Conservation (phyloP, 306 rosid genomes). For the Begonia peltatifolia region DNA sequence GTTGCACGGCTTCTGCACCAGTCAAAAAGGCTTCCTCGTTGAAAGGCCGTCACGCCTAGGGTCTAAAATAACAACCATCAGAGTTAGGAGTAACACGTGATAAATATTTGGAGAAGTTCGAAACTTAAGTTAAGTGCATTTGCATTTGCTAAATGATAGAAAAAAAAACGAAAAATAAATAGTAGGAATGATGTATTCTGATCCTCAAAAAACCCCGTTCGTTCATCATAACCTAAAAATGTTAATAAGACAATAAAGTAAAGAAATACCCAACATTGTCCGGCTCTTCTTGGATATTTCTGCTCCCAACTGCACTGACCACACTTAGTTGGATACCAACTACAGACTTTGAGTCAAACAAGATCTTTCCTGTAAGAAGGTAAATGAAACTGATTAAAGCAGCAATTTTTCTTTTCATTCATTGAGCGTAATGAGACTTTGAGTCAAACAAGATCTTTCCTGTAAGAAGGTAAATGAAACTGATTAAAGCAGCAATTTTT, state of each 20-base stretch:
- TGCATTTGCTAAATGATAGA: constrained; percentile 52
- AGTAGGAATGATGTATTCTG: too few relatives aligned
- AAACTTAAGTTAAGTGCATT: constrained; percentile 41
- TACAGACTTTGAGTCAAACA: neutral
- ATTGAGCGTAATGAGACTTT: neutral
- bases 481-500: neutral
- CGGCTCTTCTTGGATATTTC: constrained; percentile 53
- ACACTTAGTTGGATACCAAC: constrained; percentile 9
- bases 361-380: constrained; percentile 1
- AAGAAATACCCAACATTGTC: constrained; percentile 34
- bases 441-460: neutral
- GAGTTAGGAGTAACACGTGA: constrained; percentile 31
- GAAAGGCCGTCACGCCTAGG: constrained; percentile 3
- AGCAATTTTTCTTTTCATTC: neutral
- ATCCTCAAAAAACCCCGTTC: neutral
- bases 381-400: neutral
- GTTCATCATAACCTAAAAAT: neutral
- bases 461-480: neutral
- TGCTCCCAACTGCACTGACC: constrained; percentile 35
- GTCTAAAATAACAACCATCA: constrained; percentile 9
- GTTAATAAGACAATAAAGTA: neutral
- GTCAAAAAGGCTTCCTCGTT: neutral
- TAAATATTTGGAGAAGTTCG: constrained; percentile 55
- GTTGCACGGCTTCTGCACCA: constrained; percentile 64
- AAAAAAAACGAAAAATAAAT: neutral